phyloP scores from a whole-genome alignment of 768 basidiomycete genomes.

The Termitomyces sp. region DNA sequence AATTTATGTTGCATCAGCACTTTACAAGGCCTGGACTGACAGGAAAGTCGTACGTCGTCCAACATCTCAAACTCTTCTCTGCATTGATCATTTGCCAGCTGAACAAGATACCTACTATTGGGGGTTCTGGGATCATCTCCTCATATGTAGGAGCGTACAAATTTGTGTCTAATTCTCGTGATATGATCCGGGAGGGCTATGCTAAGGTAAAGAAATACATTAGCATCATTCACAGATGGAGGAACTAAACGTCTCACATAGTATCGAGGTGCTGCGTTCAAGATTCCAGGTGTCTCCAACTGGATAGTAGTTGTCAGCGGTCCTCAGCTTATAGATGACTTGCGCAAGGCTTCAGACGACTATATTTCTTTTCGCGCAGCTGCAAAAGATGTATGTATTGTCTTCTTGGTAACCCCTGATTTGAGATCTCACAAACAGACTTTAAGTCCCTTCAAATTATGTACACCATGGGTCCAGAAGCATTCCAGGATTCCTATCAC shows the following conservation, averaged over 20 bases:
- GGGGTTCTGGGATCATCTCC: constrained; percentile 24
- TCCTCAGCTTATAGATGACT: constrained; percentile 41
- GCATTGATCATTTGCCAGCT: constrained; percentile 6
- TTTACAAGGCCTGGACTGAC: constrained; percentile 5
- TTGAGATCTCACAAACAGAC: neutral
- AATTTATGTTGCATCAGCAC: neutral
- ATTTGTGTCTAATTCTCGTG: constrained; percentile 19
- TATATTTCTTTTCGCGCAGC: constrained; percentile 26
- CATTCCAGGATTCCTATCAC: constrained; percentile 27
- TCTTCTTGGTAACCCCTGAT: neutral
- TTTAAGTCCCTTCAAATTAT: constrained; percentile 31
- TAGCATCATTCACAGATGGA: neutral
- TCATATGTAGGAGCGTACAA: constrained; percentile 27
- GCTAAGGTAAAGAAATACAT: constrained; percentile 18
- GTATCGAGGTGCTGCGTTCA: constrained; percentile 28
- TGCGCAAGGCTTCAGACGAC: constrained; percentile 35
- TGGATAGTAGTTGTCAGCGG: constrained; percentile 33
- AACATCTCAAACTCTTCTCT: neutral
- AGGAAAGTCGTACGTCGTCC: neutral
- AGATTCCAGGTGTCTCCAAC: constrained; percentile 34
- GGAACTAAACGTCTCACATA: neutral
- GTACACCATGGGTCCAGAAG: constrained; percentile 33
- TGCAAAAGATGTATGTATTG: constrained; percentile 21
- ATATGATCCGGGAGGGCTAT: constrained; percentile 29
- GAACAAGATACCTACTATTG: constrained; percentile 26